phyloP scores from a whole-genome alignment of 352 stramenopile genomes.

The Globisporangium cylindrosporum region DNA sequence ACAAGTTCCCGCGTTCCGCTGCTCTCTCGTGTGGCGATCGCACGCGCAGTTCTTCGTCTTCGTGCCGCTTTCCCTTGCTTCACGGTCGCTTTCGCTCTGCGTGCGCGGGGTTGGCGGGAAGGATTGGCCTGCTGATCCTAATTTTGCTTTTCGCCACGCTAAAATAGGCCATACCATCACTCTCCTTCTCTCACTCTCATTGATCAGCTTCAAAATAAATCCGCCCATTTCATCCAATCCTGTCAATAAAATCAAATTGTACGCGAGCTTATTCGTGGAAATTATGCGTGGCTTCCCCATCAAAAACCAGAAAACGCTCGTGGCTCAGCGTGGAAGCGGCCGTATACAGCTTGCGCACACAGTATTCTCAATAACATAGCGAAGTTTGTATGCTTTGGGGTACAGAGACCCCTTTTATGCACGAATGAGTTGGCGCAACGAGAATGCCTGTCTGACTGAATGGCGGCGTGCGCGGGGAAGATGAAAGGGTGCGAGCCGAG shows the following conservation, averaged over 20 bases:
- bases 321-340: background rate
- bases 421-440: background rate
- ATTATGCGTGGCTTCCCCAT: background rate
- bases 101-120: background rate
- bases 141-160: background rate
- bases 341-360: background rate
- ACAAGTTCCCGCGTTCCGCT: background rate
- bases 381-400: conserved; percentile 3
- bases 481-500: conserved; percentile 2
- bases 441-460: conserved; percentile 5
- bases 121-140: conserved; percentile 2
- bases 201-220: background rate
- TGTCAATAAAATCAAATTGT: background rate
- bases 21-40: background rate
- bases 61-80: background rate
- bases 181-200: background rate
- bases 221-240: background rate
- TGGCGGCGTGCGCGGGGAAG: background rate
- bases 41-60: background rate
- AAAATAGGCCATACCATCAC: background rate
- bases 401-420: background rate
- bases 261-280: background rate
- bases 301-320: background rate
- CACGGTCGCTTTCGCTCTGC: background rate
- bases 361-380: background rate